Percentiles rank a stretch among this genome's conserved stretches.
phyloP scores from a whole-genome alignment of 805 yeast genomes.

The Candida loeiensis region DNA sequence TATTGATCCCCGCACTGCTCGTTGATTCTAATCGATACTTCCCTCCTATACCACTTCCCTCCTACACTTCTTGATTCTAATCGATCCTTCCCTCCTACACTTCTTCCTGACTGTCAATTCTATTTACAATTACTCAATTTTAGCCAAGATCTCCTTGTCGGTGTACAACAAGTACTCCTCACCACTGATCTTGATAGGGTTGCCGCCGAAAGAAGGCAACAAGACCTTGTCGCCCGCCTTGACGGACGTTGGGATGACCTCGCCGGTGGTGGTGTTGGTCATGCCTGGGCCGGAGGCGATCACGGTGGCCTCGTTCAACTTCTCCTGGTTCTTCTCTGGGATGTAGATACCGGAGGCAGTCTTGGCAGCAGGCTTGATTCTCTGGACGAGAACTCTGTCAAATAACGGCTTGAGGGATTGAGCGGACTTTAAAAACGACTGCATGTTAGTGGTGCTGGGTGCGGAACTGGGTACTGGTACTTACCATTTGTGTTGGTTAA shows the following conservation, averaged over 20 bases:
- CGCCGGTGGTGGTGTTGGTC: slow-evolving; percentile 66
- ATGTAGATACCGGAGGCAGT: slow-evolving; percentile 91
- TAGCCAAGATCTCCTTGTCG: slow-evolving; percentile 93
- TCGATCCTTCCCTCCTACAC: neutral
- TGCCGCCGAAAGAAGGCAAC: slow-evolving; percentile 94
- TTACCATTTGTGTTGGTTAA: slow-evolving; percentile 1
- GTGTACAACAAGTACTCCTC: slow-evolving; percentile 82
- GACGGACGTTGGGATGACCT: slow-evolving; percentile 68
- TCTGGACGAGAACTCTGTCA: slow-evolving; percentile 95
- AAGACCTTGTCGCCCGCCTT: slow-evolving; percentile 89
- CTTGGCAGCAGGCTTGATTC: slow-evolving; percentile 84
- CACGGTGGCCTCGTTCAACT: slow-evolving; percentile 88
- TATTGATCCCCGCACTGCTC: too few species aligned
- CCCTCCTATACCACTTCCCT: neutral
- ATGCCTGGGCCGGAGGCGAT: slow-evolving; percentile 95
- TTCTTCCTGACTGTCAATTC: neutral
- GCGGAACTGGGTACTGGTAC: neutral
- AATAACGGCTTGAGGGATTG: slow-evolving; percentile 87
- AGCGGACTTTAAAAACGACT: slow-evolving; percentile 72
- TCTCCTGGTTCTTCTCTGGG: slow-evolving; percentile 95
- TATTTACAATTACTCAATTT: slow-evolving; percentile 47
- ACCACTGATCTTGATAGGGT: slow-evolving; percentile 80
- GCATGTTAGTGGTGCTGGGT: slow-evolving; percentile 9
- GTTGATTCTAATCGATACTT: neutral
- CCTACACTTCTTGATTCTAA: neutral